A percentile compares a stretch with the other conserved stretches of the same genome.
Evolutionary conservation across 2,329 filamentous ascomycete species (phyloP).

Genomic region (Colletotrichum magnum): DNA sequence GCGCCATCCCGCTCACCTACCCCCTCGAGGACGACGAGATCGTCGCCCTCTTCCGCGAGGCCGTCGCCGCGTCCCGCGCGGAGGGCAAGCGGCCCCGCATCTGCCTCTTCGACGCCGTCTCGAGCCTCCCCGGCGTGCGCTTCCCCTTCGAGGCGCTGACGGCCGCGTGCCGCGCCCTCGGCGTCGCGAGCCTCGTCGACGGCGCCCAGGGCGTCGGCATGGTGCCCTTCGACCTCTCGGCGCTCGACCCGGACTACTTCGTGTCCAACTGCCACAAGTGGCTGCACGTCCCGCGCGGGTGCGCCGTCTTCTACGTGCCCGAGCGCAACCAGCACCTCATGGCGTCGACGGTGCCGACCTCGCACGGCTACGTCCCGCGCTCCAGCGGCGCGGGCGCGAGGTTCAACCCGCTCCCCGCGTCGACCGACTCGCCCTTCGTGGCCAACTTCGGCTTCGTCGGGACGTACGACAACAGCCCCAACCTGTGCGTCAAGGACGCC

Average conservation of each 20-base stretch:
- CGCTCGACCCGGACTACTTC: constrained; percentile 86
- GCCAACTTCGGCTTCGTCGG: constrained; percentile 82
- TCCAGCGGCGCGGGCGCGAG: constrained; percentile 41
- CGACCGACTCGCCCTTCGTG: constrained; percentile 72
- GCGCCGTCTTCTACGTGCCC: constrained; percentile 86
- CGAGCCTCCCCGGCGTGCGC: constrained; percentile 81
- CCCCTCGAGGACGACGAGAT: constrained; percentile 80
- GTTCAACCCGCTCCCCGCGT: constrained; percentile 59
- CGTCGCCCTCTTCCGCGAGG: constrained; percentile 70
- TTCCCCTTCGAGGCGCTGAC: constrained; percentile 83
- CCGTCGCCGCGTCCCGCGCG: constrained; percentile 65
- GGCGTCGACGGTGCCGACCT: constrained; percentile 82
- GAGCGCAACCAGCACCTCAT: constrained; percentile 82
- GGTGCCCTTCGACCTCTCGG: constrained; percentile 76
- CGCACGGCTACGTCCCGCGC: constrained; percentile 78
- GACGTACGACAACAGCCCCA: constrained; percentile 81
- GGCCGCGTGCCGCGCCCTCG: constrained; percentile 74
- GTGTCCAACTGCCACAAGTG: constrained; percentile 93
- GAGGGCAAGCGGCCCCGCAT: constrained; percentile 75
- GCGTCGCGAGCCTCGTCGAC: constrained; percentile 82
- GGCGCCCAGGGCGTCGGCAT: constrained; percentile 90
- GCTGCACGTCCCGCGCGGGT: constrained; percentile 85
- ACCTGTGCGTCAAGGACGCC: constrained; percentile 79
- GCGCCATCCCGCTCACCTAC: constrained; percentile 74
- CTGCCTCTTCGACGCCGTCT: constrained; percentile 85